phyloP scores from a whole-genome alignment of 371 early-diverging fungal species.

The Mucor indicus region DNA sequence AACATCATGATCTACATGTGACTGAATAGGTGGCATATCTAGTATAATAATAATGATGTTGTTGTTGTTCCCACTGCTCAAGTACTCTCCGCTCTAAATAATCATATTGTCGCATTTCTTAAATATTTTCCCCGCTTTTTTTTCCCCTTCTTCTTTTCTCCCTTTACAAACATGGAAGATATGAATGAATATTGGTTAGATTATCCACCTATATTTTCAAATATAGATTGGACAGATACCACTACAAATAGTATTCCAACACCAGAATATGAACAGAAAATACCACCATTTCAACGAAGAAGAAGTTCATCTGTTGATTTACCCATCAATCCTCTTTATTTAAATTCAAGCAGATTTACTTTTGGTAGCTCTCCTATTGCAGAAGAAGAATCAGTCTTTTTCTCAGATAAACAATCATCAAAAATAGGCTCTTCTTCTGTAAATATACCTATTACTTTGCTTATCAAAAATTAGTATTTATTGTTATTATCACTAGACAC shows the following conservation, averaged over 20 bases:
- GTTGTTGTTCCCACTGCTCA: too few relatives aligned
- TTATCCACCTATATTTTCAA: constrained; percentile 17
- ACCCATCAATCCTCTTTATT: constrained; percentile 23
- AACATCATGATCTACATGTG: too few relatives aligned
- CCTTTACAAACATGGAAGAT: constrained; percentile 15
- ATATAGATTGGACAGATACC: constrained; percentile 18
- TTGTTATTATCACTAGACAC: neutral
- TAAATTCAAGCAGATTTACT: constrained; percentile 10
- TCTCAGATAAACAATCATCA: neutral
- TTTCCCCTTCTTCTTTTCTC: constrained; percentile 1
- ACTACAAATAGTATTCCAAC: constrained; percentile 6
- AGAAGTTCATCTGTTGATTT: constrained; percentile 30
- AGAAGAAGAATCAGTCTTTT: constrained; percentile 9
- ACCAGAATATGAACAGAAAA: constrained; percentile 12
- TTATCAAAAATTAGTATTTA: neutral
- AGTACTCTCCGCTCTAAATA: too few relatives aligned
- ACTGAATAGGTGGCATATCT: too few relatives aligned
- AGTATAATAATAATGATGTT: too few relatives aligned
- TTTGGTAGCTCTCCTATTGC: constrained; percentile 6
- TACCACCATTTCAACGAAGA: constrained; percentile 24
- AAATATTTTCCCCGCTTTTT: neutral
- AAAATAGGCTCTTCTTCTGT: constrained; percentile 13
- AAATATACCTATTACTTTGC: neutral
- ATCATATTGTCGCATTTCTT: too few relatives aligned
- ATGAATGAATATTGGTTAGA: constrained; percentile 17